Conservation (phyloP, 805 yeast species). For the Saccharomyces jurei region DNA sequence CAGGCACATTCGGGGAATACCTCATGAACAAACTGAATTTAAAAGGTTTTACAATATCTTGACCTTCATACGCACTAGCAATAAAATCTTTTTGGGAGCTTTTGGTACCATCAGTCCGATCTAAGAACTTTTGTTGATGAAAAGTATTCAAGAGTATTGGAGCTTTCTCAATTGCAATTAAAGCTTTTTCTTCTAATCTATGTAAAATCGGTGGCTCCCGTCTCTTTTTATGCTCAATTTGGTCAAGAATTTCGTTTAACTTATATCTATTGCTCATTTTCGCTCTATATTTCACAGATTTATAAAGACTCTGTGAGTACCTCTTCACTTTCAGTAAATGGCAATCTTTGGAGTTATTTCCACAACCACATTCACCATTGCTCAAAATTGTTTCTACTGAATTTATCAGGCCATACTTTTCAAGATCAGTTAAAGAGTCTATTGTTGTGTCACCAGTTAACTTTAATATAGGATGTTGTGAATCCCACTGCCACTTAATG, state of each 20-base stretch:
- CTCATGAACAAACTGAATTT: neutral
- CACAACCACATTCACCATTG: conserved; percentile 51
- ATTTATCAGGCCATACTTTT: conserved; percentile 46
- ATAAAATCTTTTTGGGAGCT: neutral
- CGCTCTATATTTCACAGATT: conserved; percentile 40
- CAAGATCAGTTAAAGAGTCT: conserved; percentile 47
- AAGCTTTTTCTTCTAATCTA: conserved; percentile 9
- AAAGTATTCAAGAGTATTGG: conserved; percentile 8
- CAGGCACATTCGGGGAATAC: neutral
- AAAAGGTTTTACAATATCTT: neutral
- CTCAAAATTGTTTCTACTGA: conserved; percentile 56
- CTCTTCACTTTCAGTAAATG: conserved; percentile 52
- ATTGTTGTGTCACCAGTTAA: conserved; percentile 41
- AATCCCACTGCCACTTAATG: conserved; percentile 85
- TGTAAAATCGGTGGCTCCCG: conserved; percentile 24
- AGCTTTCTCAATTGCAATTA: conserved; percentile 17
- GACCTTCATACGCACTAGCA: neutral
- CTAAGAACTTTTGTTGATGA: neutral
- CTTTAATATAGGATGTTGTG: conserved; percentile 58
- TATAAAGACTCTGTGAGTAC: conserved; percentile 48
- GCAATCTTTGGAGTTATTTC: conserved; percentile 45
- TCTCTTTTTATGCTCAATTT: conserved; percentile 19
- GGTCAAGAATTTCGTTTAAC: conserved; percentile 31
- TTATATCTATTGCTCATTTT: conserved; percentile 31
- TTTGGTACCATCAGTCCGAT: neutral